phyloP scores from a whole-genome alignment of 2,329 filamentous ascomycete genomes.

The Aspergillus thermomutatus region DNA sequence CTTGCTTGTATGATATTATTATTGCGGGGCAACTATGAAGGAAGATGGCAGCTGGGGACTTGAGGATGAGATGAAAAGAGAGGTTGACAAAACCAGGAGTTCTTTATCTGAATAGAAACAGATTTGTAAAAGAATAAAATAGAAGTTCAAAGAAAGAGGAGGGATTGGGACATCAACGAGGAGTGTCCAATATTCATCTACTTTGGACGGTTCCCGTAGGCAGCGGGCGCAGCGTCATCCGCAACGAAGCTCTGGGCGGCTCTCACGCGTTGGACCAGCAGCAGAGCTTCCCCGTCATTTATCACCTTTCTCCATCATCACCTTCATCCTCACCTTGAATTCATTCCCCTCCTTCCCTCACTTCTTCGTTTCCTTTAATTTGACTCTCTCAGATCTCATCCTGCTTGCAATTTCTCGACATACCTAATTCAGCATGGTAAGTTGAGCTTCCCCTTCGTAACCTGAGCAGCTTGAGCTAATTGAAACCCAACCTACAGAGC shows the following conservation, averaged over 20 bases:
- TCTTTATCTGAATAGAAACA: not conserved
- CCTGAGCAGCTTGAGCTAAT: conserved; percentile 29
- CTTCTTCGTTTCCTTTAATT: not conserved
- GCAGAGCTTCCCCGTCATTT: conserved; percentile 28
- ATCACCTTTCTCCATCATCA: conserved; percentile 13
- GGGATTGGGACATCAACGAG: not conserved
- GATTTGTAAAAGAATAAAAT: conserved; percentile 6
- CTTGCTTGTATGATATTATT: conserved; percentile 1
- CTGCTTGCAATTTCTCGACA: not conserved
- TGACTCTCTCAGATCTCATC: not conserved
- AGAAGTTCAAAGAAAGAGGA: conserved; percentile 5
- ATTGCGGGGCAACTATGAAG: conserved; percentile 17
- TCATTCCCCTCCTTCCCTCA: conserved; percentile 1
- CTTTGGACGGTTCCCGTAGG: conserved; percentile 13
- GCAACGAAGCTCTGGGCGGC: conserved; percentile 21
- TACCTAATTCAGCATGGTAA: conserved; percentile 22
- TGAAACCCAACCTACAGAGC: conserved; percentile 54
- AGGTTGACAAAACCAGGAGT: not conserved
- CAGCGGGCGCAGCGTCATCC: conserved; percentile 27
- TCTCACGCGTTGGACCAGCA: conserved; percentile 16
- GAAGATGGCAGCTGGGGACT: not conserved
- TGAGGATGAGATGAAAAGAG: not conserved
- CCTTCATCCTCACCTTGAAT: conserved; percentile 3
- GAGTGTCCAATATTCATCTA: not conserved
- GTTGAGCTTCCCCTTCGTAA: conserved; percentile 13